Percentiles rank a stretch among this genome's conserved stretches.
Evolutionary conservation across 108 stramenopile species (phyloP).

Genomic region (Skeletonema menzelii): DNA sequence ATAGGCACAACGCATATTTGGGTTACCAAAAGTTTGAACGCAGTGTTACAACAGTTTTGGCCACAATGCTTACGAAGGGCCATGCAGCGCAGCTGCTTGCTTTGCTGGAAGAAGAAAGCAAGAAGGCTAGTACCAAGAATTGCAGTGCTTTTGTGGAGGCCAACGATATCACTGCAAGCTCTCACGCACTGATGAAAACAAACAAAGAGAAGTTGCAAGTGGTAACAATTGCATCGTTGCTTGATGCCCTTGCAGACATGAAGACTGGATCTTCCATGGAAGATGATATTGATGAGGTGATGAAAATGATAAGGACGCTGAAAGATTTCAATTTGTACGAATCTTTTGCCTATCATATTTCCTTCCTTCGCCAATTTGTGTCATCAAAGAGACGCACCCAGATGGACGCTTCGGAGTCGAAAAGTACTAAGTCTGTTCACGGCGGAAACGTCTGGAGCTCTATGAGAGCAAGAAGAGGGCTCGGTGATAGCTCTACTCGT

Average conservation of each 20-base stretch:
- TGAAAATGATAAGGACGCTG: constrained; percentile 52
- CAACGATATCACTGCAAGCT: constrained; percentile 1
- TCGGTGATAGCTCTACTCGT: constrained; percentile 6
- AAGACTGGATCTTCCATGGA: neutral
- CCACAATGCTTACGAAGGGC: constrained; percentile 47
- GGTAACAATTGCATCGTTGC: constrained; percentile 20
- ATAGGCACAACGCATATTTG: constrained; percentile 44
- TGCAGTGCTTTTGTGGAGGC: constrained; percentile 38
- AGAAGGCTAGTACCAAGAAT: neutral
- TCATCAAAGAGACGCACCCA: neutral
- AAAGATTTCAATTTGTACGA: constrained; percentile 52
- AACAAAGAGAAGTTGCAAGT: constrained; percentile 28
- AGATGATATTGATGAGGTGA: constrained; percentile 7
- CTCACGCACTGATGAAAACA: constrained; percentile 6
- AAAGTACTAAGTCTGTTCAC: constrained; percentile 22
- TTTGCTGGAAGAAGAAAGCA: constrained; percentile 27
- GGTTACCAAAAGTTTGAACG: constrained; percentile 67
- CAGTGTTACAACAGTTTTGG: constrained; percentile 57
- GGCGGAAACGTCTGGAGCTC: constrained; percentile 42
- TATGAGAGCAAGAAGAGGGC: constrained; percentile 14
- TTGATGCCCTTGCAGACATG: constrained; percentile 11
- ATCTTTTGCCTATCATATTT: constrained; percentile 72
- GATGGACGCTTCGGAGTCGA: neutral
- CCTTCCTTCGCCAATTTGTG: constrained; percentile 63
- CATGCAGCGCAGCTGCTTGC: constrained; percentile 35